These are phyloP conservation scores for Fusarium keratoplasticum DNA, from an alignment of 2,329 filamentous ascomycete species.

Conservation along the genomic window DNA sequence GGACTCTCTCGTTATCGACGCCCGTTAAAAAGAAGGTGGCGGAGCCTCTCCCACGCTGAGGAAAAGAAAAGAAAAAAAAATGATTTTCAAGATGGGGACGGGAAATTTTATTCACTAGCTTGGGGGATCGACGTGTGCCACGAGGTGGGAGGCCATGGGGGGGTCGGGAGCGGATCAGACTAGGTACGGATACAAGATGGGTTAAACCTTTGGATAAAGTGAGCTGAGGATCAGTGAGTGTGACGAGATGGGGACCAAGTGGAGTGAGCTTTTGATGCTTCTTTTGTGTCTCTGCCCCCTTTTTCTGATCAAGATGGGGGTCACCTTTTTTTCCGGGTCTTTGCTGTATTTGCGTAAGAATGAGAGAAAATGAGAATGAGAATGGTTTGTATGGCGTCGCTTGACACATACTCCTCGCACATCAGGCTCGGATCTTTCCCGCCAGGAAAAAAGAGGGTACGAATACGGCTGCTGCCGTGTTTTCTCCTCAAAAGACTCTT, in stretches of 20 bases:
- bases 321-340: background rate
- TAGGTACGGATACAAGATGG: background rate
- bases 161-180: background rate
- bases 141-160: conserved; percentile 1
- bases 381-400: background rate
- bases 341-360: background rate
- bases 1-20: background rate
- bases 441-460: background rate
- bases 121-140: conserved; percentile 6
- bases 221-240: background rate
- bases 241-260: background rate
- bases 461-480: background rate
- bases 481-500: conserved; percentile 2
- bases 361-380: background rate
- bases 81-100: background rate
- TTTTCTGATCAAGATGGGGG: background rate
- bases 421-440: background rate
- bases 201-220: background rate
- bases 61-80: background rate
- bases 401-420: background rate
- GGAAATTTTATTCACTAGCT: background rate
- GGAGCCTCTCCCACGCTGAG: background rate
- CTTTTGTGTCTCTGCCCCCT: background rate
- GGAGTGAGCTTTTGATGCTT: background rate
- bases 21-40: background rate